These are phyloP conservation scores for Clarireedia sp. DNA, from an alignment of 2,329 filamentous ascomycete species.

Conservation along the genomic window DNA sequence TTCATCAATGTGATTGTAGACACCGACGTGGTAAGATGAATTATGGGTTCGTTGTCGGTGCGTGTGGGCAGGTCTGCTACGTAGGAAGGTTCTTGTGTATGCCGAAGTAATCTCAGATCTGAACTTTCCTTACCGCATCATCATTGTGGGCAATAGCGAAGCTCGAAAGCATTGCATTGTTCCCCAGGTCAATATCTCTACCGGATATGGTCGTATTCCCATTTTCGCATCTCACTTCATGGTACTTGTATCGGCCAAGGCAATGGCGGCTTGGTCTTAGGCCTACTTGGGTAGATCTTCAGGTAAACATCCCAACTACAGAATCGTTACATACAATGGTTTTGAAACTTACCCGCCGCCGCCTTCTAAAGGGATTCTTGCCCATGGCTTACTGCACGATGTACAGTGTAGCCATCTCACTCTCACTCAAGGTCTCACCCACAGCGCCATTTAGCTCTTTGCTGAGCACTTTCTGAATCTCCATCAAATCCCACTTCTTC, in stretches of 20 bases:
- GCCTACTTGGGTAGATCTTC: background rate
- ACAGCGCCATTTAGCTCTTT: background rate
- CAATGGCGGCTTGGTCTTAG: background rate
- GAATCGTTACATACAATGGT: background rate
- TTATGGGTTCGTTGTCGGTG: background rate
- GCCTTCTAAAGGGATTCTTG: background rate
- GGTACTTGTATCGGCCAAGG: background rate
- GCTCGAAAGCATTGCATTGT: too few relatives aligned
- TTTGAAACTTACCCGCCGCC: background rate
- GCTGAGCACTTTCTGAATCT: background rate
- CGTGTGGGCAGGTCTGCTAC: background rate
- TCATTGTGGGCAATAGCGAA: too few relatives aligned
- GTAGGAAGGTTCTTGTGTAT: background rate
- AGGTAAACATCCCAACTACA: background rate
- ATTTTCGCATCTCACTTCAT: background rate
- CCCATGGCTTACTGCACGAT: background rate
- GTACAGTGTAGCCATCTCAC: background rate
- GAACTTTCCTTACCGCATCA: too few relatives aligned
- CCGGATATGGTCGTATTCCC: background rate
- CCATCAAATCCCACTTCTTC: background rate
- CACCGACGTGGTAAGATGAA: background rate
- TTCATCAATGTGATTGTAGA: background rate
- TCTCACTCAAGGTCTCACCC: background rate
- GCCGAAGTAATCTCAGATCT: background rate
- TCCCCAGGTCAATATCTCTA: background rate